Evolutionary conservation across 2,329 filamentous ascomycete species (phyloP).

Genomic region (Microsporum ferrugineum): DNA sequence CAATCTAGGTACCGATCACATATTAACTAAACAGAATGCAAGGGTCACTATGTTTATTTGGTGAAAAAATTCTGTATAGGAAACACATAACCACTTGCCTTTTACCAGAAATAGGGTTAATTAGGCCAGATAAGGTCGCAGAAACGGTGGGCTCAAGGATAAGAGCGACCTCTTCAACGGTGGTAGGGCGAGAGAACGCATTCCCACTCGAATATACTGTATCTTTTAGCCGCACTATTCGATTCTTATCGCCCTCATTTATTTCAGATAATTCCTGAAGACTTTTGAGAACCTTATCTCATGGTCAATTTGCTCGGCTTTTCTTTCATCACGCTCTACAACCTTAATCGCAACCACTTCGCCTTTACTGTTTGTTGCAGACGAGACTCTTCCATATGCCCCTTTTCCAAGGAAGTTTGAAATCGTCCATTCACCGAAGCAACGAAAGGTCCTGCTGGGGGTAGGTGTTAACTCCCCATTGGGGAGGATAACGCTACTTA

Average conservation of each 20-base stretch:
- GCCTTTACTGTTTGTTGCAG: neutral
- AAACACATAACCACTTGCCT: neutral
- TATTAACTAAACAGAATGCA: too few relatives aligned
- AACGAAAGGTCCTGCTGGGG: neutral
- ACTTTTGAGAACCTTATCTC: neutral
- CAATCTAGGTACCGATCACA: too few relatives aligned
- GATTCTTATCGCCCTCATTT: neutral
- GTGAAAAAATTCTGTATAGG: neutral
- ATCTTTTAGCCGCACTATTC: neutral
- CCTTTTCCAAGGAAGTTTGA: neutral
- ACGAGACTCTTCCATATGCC: neutral
- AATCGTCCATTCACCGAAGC: conserved; percentile 3
- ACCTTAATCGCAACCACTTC: conserved; percentile 3
- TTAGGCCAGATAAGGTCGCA: neutral
- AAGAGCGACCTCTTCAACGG: neutral
- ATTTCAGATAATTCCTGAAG: neutral
- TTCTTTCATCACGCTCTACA: neutral
- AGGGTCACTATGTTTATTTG: neutral
- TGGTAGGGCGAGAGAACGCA: neutral
- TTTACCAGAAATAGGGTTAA: neutral
- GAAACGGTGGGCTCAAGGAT: neutral
- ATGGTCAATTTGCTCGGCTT: neutral
- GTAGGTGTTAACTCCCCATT: neutral
- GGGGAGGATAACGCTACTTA: neutral
- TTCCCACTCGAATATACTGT: neutral